Evolutionary conservation across 495 filamentous ascomycete genomes (phyloP).

Genomic region (Pyrenopolyporus hunteri): DNA sequence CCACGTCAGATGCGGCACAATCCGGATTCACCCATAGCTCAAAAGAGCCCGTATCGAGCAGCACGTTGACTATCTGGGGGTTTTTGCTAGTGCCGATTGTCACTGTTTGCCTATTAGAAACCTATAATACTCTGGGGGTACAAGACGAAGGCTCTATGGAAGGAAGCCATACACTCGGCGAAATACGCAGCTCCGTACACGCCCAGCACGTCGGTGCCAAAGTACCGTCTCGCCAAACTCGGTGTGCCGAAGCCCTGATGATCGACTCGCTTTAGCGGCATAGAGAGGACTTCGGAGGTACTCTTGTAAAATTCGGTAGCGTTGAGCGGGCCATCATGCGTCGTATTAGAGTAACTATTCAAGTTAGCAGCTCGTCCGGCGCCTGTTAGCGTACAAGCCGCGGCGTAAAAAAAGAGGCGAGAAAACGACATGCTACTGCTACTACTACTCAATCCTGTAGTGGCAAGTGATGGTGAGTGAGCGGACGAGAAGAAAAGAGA

Average conservation of each 20-base stretch:
- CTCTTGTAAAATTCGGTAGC: conserved; percentile 10
- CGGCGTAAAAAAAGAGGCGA: background rate
- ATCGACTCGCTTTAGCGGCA: conserved; percentile 32
- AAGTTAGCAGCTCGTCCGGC: background rate
- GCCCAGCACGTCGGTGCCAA: conserved; percentile 35
- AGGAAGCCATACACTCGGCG: conserved; percentile 33
- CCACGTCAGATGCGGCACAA: conserved; percentile 39
- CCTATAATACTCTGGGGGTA: too few relatives aligned
- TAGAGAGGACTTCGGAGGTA: conserved; percentile 20
- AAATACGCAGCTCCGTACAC: conserved; percentile 42
- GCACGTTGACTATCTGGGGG: conserved; percentile 46
- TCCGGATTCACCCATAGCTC: conserved; percentile 55
- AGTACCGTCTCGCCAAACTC: conserved; percentile 34
- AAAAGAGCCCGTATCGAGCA: conserved; percentile 54
- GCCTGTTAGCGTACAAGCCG: conserved; percentile 3
- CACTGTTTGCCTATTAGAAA: conserved; percentile 27
- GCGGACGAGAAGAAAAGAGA: background rate
- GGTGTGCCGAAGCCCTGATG: conserved; percentile 35
- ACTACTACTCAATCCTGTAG: background rate
- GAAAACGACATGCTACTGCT: conserved; percentile 15
- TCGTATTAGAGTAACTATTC: background rate
- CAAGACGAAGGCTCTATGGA: background rate
- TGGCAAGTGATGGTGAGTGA: background rate
- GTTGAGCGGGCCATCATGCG: background rate
- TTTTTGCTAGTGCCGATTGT: conserved; percentile 34